Conservation (phyloP, 768 basidiomycete species). For the Imleria badia region DNA sequence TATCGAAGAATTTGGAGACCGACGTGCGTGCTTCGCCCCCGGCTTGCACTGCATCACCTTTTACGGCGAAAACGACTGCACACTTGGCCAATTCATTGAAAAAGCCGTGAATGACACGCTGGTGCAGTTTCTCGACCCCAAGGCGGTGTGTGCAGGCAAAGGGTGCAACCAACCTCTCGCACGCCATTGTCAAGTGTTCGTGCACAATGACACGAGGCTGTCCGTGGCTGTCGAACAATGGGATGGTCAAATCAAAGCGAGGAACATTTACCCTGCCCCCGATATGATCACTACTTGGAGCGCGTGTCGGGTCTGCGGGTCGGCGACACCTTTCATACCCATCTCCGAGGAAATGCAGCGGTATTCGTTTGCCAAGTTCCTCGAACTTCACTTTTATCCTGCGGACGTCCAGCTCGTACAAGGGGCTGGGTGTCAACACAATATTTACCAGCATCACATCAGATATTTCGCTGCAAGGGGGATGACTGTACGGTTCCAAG, state of each 20-base stretch:
- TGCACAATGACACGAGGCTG: slow-evolving; percentile 83
- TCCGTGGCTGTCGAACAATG: slow-evolving; percentile 88
- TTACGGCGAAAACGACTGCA: slow-evolving; percentile 91
- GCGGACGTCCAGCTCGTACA: slow-evolving; percentile 81
- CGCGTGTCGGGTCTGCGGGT: slow-evolving; percentile 75
- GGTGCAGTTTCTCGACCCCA: slow-evolving; percentile 68
- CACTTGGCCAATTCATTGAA: slow-evolving; percentile 92
- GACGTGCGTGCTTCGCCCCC: slow-evolving; percentile 79
- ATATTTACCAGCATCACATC: slow-evolving; percentile 90
- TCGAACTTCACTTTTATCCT: slow-evolving; percentile 96
- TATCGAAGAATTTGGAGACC: slow-evolving; percentile 60
- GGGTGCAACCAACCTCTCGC: slow-evolving; percentile 79
- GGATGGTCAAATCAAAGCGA: slow-evolving; percentile 73
- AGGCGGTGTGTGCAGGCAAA: slow-evolving; percentile 78
- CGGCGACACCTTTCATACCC: slow-evolving; percentile 82
- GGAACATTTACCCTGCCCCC: slow-evolving; percentile 54
- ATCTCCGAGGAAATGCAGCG: slow-evolving; percentile 90
- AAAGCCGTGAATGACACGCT: slow-evolving; percentile 68
- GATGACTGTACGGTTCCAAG: slow-evolving; percentile 85
- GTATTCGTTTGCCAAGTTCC: slow-evolving; percentile 94
- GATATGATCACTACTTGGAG: slow-evolving; percentile 92
- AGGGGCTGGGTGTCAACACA: slow-evolving; percentile 90
- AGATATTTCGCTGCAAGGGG: slow-evolving; percentile 85
- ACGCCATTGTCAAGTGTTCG: slow-evolving; percentile 86
- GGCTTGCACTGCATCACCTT: slow-evolving; percentile 73